Evolutionary conservation across 495 filamentous ascomycete species (phyloP), one percentile per base, ranked within the genome.

Genomic region (Aspergillus bertholletiae): DNA sequence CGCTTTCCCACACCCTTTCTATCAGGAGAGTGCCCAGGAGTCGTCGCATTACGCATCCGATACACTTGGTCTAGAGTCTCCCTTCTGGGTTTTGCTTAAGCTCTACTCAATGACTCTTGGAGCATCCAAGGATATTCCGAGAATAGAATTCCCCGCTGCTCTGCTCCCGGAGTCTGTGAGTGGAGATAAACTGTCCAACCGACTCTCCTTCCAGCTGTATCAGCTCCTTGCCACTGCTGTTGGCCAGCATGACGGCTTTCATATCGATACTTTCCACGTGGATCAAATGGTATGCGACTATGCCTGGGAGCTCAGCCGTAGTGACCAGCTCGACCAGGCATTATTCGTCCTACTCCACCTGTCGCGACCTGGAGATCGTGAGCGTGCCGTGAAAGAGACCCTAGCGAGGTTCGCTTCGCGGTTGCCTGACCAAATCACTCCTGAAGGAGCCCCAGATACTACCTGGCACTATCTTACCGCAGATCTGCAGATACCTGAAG

Each of bases 71-170:
- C 84, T 83, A 27, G 82, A 92, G 62, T 91, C 93, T 66, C 76
- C 94, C 7, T 78, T 96, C 13, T 96, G 90, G 88, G 85, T 88
- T 15, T 79, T 98, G 0, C 72, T 97, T 30, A 90, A 88, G 64
- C 74, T 91, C 20, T 92, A 90, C 68, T 80, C 89, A 9, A 79
- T 80, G 13, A 69, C 68, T n/a, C 55, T 57, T 26, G 65, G 66
- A 20, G 40, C 58, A 4, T 37, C 52, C 1, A 60, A 59, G 2
- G 46, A 27, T 7, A 30, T 72, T 21, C 40, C 63, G 5, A 21
- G 58, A 3, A 21, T 70, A 34, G 58, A 69, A 46, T 65, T 75
- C 52, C 72, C 67, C 37, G 71, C 65, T 11, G 70, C 71, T 41
- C 59, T 76, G 6, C 72, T 72, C 7, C 72, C 67, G 7, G 75